Percentiles rank a stretch among this genome's conserved stretches.
These are phyloP conservation scores for Coniochaeta ligniaria DNA, from an alignment of 2,329 filamentous ascomycete genomes.

Conservation along the genomic window DNA sequence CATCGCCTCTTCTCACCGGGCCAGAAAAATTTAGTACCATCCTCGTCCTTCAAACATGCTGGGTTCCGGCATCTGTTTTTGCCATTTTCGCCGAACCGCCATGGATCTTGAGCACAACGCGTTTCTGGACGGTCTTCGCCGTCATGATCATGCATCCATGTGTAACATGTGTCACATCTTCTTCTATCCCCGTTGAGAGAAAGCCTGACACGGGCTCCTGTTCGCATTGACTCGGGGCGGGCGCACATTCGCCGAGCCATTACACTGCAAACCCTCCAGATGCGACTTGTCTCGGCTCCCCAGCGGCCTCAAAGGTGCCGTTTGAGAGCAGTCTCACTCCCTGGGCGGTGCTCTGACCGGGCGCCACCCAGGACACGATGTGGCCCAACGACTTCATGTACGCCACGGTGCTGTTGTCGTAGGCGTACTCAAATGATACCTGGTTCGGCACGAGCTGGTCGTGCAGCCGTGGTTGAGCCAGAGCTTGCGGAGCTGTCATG, in stretches of 20 bases:
- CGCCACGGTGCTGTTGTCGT: constrained; percentile 55
- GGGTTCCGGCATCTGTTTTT: too few species aligned
- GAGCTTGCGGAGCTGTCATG: constrained; percentile 52
- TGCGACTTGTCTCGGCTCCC: constrained; percentile 61
- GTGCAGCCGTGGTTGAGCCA: constrained; percentile 64
- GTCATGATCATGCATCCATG: too few species aligned
- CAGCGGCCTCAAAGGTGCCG: constrained; percentile 69
- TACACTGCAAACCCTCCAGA: not conserved
- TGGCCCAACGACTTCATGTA: constrained; percentile 61
- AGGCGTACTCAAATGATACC: constrained; percentile 61
- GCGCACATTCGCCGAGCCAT: not conserved
- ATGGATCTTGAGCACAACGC: too few species aligned
- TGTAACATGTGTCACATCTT: too few species aligned
- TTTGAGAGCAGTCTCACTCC: constrained; percentile 52
- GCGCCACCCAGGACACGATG: constrained; percentile 61
- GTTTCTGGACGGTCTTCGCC: too few species aligned
- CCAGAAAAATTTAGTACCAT: too few species aligned
- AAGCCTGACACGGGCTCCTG: too few species aligned
- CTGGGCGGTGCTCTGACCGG: constrained; percentile 63
- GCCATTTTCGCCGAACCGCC: too few species aligned
- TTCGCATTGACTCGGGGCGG: too few species aligned
- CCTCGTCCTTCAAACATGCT: too few species aligned
- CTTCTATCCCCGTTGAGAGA: too few species aligned
- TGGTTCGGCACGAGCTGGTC: constrained; percentile 74
- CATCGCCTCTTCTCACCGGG: too few species aligned